A percentile compares a stretch with the other conserved stretches of the same genome.
Conservation (phyloP, 2,329 filamentous ascomycete species). For the Penicillium sp. region DNA sequence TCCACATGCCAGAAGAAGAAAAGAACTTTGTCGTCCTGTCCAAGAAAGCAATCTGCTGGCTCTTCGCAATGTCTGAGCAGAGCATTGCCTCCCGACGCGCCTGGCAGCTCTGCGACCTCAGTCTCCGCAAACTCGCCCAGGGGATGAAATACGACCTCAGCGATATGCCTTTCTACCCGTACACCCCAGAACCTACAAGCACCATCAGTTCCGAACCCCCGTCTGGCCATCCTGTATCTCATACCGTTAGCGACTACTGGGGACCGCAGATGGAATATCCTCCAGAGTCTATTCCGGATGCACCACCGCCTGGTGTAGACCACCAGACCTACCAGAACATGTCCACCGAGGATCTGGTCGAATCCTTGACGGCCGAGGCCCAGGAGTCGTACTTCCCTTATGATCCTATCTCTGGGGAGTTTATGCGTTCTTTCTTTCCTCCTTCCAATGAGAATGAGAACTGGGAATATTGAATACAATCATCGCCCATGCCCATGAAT, state of each 20-base stretch:
- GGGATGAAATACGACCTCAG: conserved; percentile 38
- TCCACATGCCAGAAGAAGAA: conserved; percentile 45
- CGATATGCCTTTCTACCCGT: conserved; percentile 32
- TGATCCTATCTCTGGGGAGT: conserved; percentile 40
- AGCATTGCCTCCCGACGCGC: conserved; percentile 42
- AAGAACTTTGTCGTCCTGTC: conserved; percentile 33
- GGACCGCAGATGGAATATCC: conserved; percentile 11
- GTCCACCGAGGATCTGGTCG: conserved; percentile 13
- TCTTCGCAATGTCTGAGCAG: conserved; percentile 41
- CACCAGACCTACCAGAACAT: conserved; percentile 4
- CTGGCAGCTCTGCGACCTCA: conserved; percentile 42
- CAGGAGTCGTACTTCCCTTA: conserved; percentile 38
- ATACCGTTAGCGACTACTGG: conserved; percentile 7
- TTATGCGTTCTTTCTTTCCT: conserved; percentile 42
- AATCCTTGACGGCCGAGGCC: conserved; percentile 5
- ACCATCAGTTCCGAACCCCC: conserved; percentile 1
- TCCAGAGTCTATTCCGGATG: background rate
- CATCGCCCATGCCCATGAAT: background rate
- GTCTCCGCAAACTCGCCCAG: conserved; percentile 33
- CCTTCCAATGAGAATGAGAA: conserved; percentile 23
- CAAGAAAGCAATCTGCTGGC: conserved; percentile 46
- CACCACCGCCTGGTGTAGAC: conserved; percentile 7
- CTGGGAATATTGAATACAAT: conserved; percentile 17
- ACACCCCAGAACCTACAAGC: conserved; percentile 13
- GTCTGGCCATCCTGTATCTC: background rate